Evolutionary conservation across 2,329 filamentous ascomycete species (phyloP), one percentile per base, ranked within the genome.

Genomic region (Monosporascus ibericus): DNA sequence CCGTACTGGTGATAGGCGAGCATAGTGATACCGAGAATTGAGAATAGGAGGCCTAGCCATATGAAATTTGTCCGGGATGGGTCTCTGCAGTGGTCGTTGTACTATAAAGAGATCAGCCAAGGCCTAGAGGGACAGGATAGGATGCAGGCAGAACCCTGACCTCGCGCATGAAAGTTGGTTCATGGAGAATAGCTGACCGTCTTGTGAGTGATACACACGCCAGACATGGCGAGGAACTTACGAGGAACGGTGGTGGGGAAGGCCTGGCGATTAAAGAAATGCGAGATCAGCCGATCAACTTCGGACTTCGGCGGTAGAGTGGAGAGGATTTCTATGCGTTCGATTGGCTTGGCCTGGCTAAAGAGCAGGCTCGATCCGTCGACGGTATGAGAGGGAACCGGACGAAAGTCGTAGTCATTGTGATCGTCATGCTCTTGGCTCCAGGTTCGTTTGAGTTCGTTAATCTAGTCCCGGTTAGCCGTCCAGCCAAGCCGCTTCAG

Each of bases 1-100:
- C 79, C 77, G 7, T 76, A 73, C 57, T 77, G 68, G 48, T 76
- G 71, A 48, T 78, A 79, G 9, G 77, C 79, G 50, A 80, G 76
- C 50, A 80, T 64, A 1, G 75, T 74, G 52, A 80, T 72, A 51
- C 74, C 74, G 69, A 80, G 78, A 70, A 80, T 80, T 3, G 76
- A 73, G 60, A 73, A 80, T 9, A 77, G 71, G 48, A 79, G 62
- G 1, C 75, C 78, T 8, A 81, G 64, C 77, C 78, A 81, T 20
- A 78, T 74, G n/a, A 77, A 61, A 6, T 72, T 69, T 2, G 76
- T 74, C 14, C 73, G 72, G 5, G 68, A 68, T 1, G 76, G 75
- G 51, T 70, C 71, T 53, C 68, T 55, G 75, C 76, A 79, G 57
- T 79, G 76, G 53, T 68, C 67, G 52, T 79, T 72, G 58, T 79